Conservation (phyloP, 495 filamentous ascomycete species). For the Hypoxylon intermedium region DNA sequence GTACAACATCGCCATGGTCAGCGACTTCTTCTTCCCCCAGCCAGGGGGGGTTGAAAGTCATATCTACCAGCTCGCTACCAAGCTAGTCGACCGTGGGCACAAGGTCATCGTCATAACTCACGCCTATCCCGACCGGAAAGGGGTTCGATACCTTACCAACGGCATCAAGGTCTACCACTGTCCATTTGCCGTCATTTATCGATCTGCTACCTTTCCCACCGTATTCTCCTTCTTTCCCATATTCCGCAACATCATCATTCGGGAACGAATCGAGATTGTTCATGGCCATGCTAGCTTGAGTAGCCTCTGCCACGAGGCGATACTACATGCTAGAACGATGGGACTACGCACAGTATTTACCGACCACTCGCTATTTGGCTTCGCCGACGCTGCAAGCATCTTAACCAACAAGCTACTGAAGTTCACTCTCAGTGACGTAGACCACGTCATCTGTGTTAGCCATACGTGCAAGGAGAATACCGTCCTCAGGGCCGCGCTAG, state of each 20-base stretch:
- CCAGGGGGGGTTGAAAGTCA: constrained; percentile 96
- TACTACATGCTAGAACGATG: constrained; percentile 96
- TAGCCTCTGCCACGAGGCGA: constrained; percentile 91
- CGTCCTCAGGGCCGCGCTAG: constrained; percentile 89
- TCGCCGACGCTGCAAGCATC: constrained; percentile 95
- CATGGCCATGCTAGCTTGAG: constrained; percentile 94
- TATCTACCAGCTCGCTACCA: constrained; percentile 95
- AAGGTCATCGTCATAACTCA: constrained; percentile 98
- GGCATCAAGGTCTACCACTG: constrained; percentile 98
- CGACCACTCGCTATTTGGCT: constrained; percentile 97
- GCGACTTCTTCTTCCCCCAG: constrained; percentile 99
- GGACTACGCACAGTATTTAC: constrained; percentile 94
- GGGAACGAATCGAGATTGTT: constrained; percentile 94
- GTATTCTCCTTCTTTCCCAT: constrained; percentile 98
- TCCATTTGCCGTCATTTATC: constrained; percentile 93
- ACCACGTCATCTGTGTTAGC: constrained; percentile 97
- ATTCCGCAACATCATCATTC: constrained; percentile 92
- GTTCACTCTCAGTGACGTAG: constrained; percentile 94
- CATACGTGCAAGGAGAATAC: constrained; percentile 99
- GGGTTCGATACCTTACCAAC: constrained; percentile 96
- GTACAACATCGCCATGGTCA: constrained; percentile 83
- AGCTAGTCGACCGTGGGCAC: constrained; percentile 95
- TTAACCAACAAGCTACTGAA: constrained; percentile 96
- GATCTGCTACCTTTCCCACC: constrained; percentile 92
- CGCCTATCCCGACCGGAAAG: constrained; percentile 88